These are phyloP conservation scores for Claviceps citrina DNA, from an alignment of 2,329 filamentous ascomycete genomes.

Conservation along the genomic window DNA sequence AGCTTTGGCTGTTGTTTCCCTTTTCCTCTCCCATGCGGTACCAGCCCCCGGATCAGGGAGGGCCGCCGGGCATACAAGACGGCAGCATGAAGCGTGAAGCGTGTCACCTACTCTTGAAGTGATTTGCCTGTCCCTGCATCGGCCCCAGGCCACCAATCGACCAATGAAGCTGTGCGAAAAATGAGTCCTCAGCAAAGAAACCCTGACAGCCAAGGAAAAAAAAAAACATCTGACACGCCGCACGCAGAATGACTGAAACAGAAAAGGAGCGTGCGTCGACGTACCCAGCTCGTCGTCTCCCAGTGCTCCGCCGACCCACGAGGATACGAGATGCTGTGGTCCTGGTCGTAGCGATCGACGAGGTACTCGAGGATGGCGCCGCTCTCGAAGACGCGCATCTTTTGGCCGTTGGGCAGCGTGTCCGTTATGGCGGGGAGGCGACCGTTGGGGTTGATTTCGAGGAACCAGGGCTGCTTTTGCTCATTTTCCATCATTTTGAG, in stretches of 20 bases:
- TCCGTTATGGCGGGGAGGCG: conserved; percentile 81
- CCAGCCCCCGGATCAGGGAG: no score
- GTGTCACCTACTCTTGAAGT: conserved; percentile 47
- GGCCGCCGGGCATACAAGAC: no score
- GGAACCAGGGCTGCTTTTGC: conserved; percentile 80
- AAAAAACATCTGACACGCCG: no score
- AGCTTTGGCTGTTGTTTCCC: background rate
- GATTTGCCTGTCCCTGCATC: conserved; percentile 71
- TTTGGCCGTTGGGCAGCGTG: conserved; percentile 55
- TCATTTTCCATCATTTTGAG: conserved; percentile 59
- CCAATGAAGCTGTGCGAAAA: conserved; percentile 38
- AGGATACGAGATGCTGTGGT: conserved; percentile 72
- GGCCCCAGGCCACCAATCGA: conserved; percentile 69
- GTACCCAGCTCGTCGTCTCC: conserved; percentile 64
- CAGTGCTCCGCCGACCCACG: conserved; percentile 57
- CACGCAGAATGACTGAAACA: no score
- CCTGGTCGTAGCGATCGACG: conserved; percentile 63
- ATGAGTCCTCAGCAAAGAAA: background rate
- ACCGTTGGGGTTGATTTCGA: conserved; percentile 84
- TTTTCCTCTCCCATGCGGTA: background rate
- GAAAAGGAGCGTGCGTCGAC: conserved; percentile 6
- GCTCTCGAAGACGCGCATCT: conserved; percentile 67
- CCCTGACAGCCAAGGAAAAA: background rate
- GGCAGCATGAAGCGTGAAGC: background rate
- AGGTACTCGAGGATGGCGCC: conserved; percentile 77